These are phyloP conservation scores for Prunus davidiana DNA, from an alignment of 306 rosid genomes.

Conservation along the genomic window DNA sequence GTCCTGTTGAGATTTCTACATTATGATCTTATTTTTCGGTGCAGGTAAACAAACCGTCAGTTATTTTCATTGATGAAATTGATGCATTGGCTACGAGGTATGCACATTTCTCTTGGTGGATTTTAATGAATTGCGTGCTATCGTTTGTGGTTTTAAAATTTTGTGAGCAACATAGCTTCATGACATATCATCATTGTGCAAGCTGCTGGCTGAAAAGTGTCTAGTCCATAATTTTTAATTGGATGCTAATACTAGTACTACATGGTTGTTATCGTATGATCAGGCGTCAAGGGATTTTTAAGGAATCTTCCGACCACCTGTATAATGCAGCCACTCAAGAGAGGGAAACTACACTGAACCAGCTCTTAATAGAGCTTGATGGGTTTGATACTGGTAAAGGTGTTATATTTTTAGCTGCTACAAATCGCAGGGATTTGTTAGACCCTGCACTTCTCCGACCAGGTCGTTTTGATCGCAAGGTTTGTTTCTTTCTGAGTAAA, in stretches of 20 bases:
- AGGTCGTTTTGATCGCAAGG: conserved; percentile 99
- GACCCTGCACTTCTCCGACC: conserved; percentile 99
- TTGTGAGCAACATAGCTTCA: conserved; percentile 8
- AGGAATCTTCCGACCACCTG: conserved; percentile 66
- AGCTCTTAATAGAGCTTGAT: conserved; percentile 92
- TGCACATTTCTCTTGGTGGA: conserved; percentile 15
- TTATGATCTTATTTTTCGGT: conserved; percentile 22
- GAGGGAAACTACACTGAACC: conserved; percentile 98
- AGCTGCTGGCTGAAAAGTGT: conserved; percentile 22
- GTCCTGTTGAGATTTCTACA: conserved; percentile 1
- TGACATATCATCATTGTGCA: background rate
- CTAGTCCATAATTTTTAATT: conserved; percentile 5
- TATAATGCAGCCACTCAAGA: conserved; percentile 98
- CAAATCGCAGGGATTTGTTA: conserved; percentile 93
- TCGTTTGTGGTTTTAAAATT: conserved; percentile 11
- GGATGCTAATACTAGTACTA: conserved; percentile 6
- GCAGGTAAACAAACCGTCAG: conserved; percentile 98
- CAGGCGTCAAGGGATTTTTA: conserved; percentile 98
- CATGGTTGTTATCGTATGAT: conserved; percentile 31
- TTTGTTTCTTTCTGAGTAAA: conserved; percentile 37
- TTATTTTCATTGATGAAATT: conserved; percentile 93
- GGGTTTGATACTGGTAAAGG: conserved; percentile 99
- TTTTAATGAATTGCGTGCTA: conserved; percentile 3
- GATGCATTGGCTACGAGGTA: conserved; percentile 97
- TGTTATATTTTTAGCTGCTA: conserved; percentile 93